These are phyloP conservation scores for Prunus yedoensis DNA, from an alignment of 331 rosid genomes.

Conservation along the genomic window DNA sequence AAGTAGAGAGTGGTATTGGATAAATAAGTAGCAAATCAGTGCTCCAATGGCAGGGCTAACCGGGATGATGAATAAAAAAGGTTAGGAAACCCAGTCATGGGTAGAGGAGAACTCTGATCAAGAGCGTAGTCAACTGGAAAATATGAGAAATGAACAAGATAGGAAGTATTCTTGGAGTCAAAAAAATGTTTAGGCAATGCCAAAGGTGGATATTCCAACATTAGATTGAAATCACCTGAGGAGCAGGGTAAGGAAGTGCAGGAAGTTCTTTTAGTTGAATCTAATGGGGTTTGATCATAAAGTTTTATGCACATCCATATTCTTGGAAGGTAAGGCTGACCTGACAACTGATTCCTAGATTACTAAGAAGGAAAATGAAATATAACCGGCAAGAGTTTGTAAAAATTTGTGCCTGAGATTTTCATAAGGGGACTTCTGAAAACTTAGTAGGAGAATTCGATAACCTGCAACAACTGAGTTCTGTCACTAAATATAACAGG, in stretches of 20 bases:
- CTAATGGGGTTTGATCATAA: not conserved
- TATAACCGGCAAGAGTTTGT: not conserved
- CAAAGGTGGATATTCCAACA: not conserved
- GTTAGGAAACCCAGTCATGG: not conserved
- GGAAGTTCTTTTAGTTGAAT: not conserved
- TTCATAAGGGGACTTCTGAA: too few species aligned
- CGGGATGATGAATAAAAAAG: not conserved
- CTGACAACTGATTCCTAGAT: not conserved
- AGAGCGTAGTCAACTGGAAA: not conserved
- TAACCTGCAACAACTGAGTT: not conserved
- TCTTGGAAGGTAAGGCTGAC: constrained; percentile 1
- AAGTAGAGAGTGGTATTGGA: not conserved
- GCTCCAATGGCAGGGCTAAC: not conserved
- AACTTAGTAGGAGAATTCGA: not conserved
- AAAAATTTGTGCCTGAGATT: not conserved
- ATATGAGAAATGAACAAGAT: not conserved
- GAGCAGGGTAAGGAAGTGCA: not conserved
- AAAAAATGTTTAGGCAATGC: not conserved
- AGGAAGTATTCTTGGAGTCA: not conserved
- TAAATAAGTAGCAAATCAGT: not conserved
- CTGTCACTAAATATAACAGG: too few species aligned
- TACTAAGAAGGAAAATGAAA: not conserved
- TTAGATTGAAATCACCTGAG: not conserved
- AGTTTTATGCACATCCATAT: not conserved
- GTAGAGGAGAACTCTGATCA: not conserved